Evolutionary conservation across 257 asterid genomes (phyloP).

Genomic region (Fraxinus americana): DNA sequence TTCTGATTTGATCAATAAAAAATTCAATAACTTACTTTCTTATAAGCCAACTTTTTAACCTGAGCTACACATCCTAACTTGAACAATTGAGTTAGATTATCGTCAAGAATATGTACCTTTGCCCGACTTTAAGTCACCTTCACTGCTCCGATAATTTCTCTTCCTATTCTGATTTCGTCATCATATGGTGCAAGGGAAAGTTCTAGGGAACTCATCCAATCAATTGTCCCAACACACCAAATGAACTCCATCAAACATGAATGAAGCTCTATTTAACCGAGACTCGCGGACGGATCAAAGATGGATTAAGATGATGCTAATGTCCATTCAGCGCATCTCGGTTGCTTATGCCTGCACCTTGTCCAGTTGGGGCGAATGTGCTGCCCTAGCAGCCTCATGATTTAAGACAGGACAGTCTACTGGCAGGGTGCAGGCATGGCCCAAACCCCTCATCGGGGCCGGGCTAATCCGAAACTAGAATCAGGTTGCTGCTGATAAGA

Average conservation of each 20-base stretch:
- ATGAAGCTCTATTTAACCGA: conserved; percentile 56
- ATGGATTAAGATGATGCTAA: conserved; percentile 18
- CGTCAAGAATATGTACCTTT: conserved; percentile 35
- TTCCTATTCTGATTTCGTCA: conserved; percentile 44
- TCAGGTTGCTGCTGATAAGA: conserved; percentile 79
- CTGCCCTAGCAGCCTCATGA: conserved; percentile 52
- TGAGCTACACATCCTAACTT: background rate
- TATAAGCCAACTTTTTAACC: background rate
- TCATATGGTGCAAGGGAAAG: conserved; percentile 44
- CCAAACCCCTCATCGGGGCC: conserved; percentile 99
- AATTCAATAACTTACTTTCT: background rate
- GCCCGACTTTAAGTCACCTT: conserved; percentile 26
- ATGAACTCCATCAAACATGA: conserved; percentile 37
- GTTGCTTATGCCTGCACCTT: conserved; percentile 93
- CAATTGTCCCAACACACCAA: conserved; percentile 35
- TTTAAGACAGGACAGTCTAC: conserved; percentile 28
- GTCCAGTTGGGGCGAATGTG: conserved; percentile 45
- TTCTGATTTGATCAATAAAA: background rate
- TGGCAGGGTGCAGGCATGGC: conserved; percentile 91
- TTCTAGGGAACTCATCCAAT: conserved; percentile 48
- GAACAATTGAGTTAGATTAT: background rate
- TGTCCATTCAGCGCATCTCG: conserved; percentile 55
- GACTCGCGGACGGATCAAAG: conserved; percentile 42
- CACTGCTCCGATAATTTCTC: conserved; percentile 34
- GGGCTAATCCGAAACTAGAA: conserved; percentile 90